Base-by-base conservation (phyloP, 257 asterid genomes). In the Nemophila menziesii region DNA sequence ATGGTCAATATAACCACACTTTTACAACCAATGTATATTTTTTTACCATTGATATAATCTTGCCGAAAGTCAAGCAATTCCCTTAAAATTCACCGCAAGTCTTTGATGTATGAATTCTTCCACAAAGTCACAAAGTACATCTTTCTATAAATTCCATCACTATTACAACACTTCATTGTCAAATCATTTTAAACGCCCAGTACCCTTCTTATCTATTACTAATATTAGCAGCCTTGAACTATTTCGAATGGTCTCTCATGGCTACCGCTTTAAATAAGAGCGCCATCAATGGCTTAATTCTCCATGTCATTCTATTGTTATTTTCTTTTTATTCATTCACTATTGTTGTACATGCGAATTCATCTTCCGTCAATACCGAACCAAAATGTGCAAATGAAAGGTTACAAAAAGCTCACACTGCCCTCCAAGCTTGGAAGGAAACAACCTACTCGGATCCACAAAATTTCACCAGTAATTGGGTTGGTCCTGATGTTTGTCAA, bases 361-460 rank as follows among this genome's bases (percentile, higher is more conserved):
- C n/a, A n/a, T n/a, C n/a, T n/a, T n/a, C n/a, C n/a, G n/a, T n/a
- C n/a, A n/a, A 76, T 22, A 67, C 33, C 5, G 65, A 69, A 40
- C 58, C 56, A 0, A 51, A 57, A 0, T 67, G 60, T 5, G 55
- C 36, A 11, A 86, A 87, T 26, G 43, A 45, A 0, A 63, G 89
- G 68, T 75, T 83, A 13, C 57, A 60, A 39, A 68, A 49, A 51
- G 95, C 97, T 5, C 61, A 70, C 43, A 13, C 65, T 7, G 95
- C 72, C 49, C 75, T 87, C 39, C 93, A 77, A 39, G 87, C 93
- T 4, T 80, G 87, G 95, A 87, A 80, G 17, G 51, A 55, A 13
- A 66, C 86, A 22, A 70, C 78, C 16, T 78, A 80, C n/a, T 87
- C 97, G 12, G 97, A 87, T 34, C 97, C 97, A 0, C 22, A 24